Percentiles rank a stretch among this genome's conserved stretches.
Evolutionary conservation across 768 basidiomycete species (phyloP).

Genomic region (Phlebiopsis flavidoalba): DNA sequence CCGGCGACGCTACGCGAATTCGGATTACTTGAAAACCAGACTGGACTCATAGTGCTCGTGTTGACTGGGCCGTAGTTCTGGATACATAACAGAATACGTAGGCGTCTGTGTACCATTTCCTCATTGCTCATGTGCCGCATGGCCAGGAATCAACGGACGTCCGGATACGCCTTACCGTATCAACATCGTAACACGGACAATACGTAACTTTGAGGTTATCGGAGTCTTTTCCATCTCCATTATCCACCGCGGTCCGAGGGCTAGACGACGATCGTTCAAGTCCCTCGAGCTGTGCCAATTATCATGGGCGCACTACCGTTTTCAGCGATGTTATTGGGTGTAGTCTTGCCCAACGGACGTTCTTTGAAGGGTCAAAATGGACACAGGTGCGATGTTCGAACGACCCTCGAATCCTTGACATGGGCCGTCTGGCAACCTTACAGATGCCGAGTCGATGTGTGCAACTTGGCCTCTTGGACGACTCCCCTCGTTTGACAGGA

Average conservation of each 20-base stretch:
- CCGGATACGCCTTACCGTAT: not conserved
- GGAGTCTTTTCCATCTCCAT: not conserved
- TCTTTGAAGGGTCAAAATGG: not conserved
- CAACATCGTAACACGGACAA: not conserved
- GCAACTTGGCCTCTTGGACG: not conserved
- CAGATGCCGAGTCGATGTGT: not conserved
- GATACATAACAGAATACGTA: not conserved
- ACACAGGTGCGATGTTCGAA: not conserved
- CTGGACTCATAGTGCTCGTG: too few relatives aligned
- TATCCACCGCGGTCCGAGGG: not conserved
- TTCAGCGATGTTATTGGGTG: not conserved
- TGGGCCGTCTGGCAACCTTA: not conserved
- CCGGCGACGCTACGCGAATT: not conserved
- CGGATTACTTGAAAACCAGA: not conserved
- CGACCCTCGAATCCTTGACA: not conserved
- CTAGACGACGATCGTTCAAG: not conserved
- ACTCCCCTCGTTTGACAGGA: not conserved
- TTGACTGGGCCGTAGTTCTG: not conserved
- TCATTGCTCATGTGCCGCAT: not conserved
- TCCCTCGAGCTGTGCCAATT: not conserved
- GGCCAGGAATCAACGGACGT: not conserved
- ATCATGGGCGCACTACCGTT: not conserved
- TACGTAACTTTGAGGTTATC: slow-evolving; percentile 8
- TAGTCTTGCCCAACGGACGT: not conserved
- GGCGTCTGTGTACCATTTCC: not conserved